Base-by-base conservation (phyloP, 2,329 filamentous ascomycete species). In the Xylariaceae sp. region DNA sequence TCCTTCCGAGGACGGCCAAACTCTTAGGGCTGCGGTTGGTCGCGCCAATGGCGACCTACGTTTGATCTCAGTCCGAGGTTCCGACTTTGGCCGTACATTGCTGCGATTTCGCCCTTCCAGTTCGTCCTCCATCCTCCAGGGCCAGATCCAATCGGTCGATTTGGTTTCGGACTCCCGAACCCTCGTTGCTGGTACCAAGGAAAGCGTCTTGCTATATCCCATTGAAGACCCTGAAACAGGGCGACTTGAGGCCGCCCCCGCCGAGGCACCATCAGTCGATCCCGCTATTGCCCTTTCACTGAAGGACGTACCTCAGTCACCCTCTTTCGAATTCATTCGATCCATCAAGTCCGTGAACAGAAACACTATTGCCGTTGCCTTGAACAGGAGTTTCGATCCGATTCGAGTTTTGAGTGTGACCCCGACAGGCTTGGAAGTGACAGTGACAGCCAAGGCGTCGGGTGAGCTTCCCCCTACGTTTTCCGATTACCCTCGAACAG, bases 11-110 rank as follows among this genome's bases (percentile, higher is more conserved):
- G 47, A 52, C 3, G 52, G 46, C 9, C 38, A 46, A 4, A 34
- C 3, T 38, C 41, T 12, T 49, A 64, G 12, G 59, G 64, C 73
- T 1, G 48, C 74, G 2, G 65, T 69, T 0, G 73, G 71, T 4
- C 62, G 73, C 23, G 69, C 72, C 1, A 73, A 69, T 44, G 73
- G 74, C 1, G 59, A 69, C 13, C 50, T 78, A 4, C 58, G 66
- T 6, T 50, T 76, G 2, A 44, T 73, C 5, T 68, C 67, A 3
- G 60, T 60, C 6, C 59, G 59, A 16, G 50, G 59, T 0, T 55
- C 60, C 23, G 47, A 39, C 9, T 65, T 66, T 54, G 38, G 55
- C 55, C 13, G 38, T 51, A 48, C 49, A 43, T 37, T 51, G 44
- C 34, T 54, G 53, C 36, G 31, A 29, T 58, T 52, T 13, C 49